Evolutionary conservation across 371 early-diverging fungal genomes (phyloP), one percentile per base, ranked within the genome.

Genomic region (Dichotomocladium elegans): DNA sequence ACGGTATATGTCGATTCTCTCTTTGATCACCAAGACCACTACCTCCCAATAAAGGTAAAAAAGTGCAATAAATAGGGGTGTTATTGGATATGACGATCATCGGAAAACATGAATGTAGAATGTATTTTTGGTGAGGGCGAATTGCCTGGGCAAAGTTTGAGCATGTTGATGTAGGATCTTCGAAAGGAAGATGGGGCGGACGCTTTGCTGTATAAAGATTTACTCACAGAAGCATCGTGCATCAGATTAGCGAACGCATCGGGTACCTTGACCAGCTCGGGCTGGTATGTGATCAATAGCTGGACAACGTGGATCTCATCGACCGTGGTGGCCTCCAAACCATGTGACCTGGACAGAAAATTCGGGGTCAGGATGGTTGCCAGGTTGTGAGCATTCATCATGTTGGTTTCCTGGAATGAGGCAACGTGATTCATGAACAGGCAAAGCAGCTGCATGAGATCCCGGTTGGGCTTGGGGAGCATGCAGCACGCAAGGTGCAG

Each of bases 311-410:
- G 72, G 47, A 91, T 89, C 8, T 91, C 91, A 37, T 63, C 56
- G n/a, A n/a, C n/a, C n/a, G n/a, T n/a, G n/a, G n/a, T n/a, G n/a
- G n/a, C n/a, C n/a, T n/a, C n/a, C n/a, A n/a, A n/a, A n/a, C n/a
- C n/a, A n/a, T n/a, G n/a, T n/a, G n/a, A n/a, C n/a, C n/a, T n/a
- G 90, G 83, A 53, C 63, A 94, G 34, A 96, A 68, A 9, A 98
- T 81, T 55, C 90, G 98, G 98, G 1, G 95, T 82, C 30, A 97
- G 87, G 2, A 97, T 91, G 0, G 90, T 89, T 1, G 96, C 94
- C 47, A 97, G 63, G 53, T 95, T 97, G 31, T 82, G 80, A 14
- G 86, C 58, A 57, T 90, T 90, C 98, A 97, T 97, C 68, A 88
- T 88, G 54, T 89, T 92, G 4, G 89, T 89, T 1, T 72, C 67